These are phyloP conservation scores for Aureobasidium sp. DNA, from an alignment of 2,329 filamentous ascomycete genomes.

Conservation along the genomic window DNA sequence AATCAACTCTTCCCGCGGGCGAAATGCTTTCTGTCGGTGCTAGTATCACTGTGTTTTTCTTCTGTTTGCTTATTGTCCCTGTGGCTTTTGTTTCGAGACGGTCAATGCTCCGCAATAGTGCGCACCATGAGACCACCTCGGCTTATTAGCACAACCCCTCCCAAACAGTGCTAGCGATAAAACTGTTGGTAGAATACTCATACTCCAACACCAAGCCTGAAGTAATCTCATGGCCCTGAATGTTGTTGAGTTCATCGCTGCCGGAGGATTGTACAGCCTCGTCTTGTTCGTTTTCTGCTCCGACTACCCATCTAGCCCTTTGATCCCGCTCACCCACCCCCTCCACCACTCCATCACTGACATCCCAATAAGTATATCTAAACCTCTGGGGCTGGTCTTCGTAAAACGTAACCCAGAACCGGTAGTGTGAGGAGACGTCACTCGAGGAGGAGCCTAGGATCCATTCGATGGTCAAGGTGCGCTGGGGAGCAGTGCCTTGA, in stretches of 20 bases:
- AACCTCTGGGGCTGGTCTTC: not conserved
- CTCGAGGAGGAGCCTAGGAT: not conserved
- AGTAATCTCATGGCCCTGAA: not conserved
- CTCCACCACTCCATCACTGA: not conserved
- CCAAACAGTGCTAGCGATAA: not conserved
- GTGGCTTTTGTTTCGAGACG: too few relatives aligned
- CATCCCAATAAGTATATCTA: not conserved
- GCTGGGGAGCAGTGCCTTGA: not conserved
- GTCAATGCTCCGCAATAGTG: too few relatives aligned
- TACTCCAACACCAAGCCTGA: not conserved
- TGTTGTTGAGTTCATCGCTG: not conserved
- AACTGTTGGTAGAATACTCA: not conserved
- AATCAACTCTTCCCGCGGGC: too few relatives aligned
- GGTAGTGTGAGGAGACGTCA: not conserved
- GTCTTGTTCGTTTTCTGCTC: too few relatives aligned
- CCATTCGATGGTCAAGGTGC: not conserved
- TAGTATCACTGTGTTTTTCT: too few relatives aligned
- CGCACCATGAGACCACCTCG: too few relatives aligned
- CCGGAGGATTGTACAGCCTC: not conserved
- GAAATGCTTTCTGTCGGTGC: too few relatives aligned
- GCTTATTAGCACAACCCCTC: too few relatives aligned
- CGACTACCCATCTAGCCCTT: too few relatives aligned
- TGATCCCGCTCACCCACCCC: not conserved
- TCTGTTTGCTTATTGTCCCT: too few relatives aligned
- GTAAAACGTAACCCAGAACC: not conserved